Evolutionary conservation across 768 basidiomycete genomes (phyloP).

Genomic region (Mycena leptocephala): DNA sequence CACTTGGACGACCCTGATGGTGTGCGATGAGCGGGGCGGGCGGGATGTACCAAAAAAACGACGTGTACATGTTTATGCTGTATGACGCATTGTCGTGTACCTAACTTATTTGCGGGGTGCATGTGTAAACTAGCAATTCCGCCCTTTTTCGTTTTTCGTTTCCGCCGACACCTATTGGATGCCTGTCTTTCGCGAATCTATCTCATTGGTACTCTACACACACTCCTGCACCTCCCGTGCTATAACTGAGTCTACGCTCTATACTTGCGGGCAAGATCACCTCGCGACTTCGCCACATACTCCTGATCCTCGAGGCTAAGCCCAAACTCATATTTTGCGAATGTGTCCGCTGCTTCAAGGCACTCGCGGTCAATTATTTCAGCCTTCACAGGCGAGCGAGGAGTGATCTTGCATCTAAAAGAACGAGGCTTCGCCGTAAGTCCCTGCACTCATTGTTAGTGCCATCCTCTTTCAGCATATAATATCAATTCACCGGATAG

Average conservation of each 20-base stretch:
- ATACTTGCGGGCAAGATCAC: no score
- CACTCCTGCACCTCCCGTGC: no score
- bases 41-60: not conserved
- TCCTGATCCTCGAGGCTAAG: slow-evolving; percentile 29
- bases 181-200: no score
- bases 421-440: slow-evolving; percentile 28
- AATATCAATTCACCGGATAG: slow-evolving; percentile 20
- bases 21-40: slow-evolving; percentile 19
- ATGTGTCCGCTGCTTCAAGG: slow-evolving; percentile 27
- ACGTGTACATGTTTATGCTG: not conserved
- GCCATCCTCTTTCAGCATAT: not conserved
- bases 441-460: no score
- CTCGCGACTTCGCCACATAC: slow-evolving; percentile 15
- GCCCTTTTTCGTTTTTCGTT: not conserved
- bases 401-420: slow-evolving; percentile 42
- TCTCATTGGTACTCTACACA: no score
- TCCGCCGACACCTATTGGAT: no score
- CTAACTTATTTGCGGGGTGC: not conserved
- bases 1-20: slow-evolving; percentile 17
- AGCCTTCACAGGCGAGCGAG: slow-evolving; percentile 32
- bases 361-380: slow-evolving; percentile 38
- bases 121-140: not conserved
- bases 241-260: no score
- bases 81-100: not conserved
- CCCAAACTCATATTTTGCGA: slow-evolving; percentile 32